Evolutionary conservation across 2,329 filamentous ascomycete species (phyloP).

Genomic region (Aspergillus sojae): DNA sequence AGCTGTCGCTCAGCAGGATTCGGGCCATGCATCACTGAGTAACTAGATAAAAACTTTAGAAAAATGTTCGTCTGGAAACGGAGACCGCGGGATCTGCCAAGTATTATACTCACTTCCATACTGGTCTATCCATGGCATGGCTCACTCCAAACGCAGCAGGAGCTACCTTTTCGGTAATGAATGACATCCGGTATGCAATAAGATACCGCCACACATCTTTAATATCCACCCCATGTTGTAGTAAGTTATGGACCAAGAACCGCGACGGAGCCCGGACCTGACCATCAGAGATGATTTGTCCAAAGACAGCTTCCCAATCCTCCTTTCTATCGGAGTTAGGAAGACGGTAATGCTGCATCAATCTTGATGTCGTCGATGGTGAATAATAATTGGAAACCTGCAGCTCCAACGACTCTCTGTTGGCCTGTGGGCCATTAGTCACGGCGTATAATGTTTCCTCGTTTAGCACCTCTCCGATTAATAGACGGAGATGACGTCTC

Average conservation of each 20-base stretch:
- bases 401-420: slow-evolving; percentile 34
- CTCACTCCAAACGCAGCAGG: slow-evolving; percentile 32
- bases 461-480: slow-evolving; percentile 50
- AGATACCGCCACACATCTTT: slow-evolving; percentile 46
- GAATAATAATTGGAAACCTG: slow-evolving; percentile 51
- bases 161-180: slow-evolving; percentile 45
- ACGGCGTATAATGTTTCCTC: slow-evolving; percentile 50
- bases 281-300: slow-evolving; percentile 37
- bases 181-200: slow-evolving; percentile 47
- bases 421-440: slow-evolving; percentile 42
- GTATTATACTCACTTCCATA: slow-evolving; percentile 45
- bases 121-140: slow-evolving; percentile 48
- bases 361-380: slow-evolving; percentile 39
- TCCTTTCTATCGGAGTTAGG: slow-evolving; percentile 32
- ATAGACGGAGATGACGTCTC: slow-evolving; percentile 35
- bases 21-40: slow-evolving; percentile 44
- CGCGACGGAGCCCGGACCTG: slow-evolving; percentile 26
- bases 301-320: slow-evolving; percentile 45
- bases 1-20: slow-evolving; percentile 35
- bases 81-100: background rate
- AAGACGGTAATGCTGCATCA: slow-evolving; percentile 40
- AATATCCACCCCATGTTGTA: slow-evolving; percentile 35
- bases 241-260: slow-evolving; percentile 21
- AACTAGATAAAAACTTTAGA: slow-evolving; percentile 23
- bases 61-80: background rate